Conservation (phyloP, 2,329 filamentous ascomycete genomes). For the Cercospora nicotianae region DNA sequence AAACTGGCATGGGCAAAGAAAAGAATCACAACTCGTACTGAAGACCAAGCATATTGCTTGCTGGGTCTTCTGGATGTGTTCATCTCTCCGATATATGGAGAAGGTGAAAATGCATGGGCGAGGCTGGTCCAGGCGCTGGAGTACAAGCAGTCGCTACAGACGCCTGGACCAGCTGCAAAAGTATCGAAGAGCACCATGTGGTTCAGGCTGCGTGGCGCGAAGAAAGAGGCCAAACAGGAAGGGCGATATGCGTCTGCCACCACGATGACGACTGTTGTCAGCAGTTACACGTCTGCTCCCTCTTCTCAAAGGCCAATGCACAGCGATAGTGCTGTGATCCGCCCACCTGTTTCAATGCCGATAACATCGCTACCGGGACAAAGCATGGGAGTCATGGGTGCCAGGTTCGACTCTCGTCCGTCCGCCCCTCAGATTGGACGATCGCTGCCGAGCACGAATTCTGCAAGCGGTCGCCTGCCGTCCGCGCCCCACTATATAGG, state of each 20-base stretch:
- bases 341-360: neutral
- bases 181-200: neutral
- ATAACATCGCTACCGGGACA: neutral
- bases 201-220: neutral
- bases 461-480: neutral
- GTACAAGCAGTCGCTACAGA: neutral
- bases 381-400: neutral
- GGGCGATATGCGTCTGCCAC: neutral
- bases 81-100: neutral
- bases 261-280: neutral
- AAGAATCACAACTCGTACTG: neutral
- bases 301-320: neutral
- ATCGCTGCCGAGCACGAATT: neutral
- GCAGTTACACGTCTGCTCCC: too few species aligned
- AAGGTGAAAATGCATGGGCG: conserved; percentile 1
- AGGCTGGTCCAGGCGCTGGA: neutral
- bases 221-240: neutral
- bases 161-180: neutral
- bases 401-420: neutral
- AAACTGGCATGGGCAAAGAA: neutral
- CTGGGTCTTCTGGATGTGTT: conserved; percentile 2
- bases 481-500: neutral
- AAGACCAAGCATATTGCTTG: conserved; percentile 3
- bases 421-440: neutral
- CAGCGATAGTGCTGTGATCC: neutral